Evolutionary conservation across 2,329 filamentous ascomycete species (phyloP).

Genomic region (Sporothrix brasiliensis): DNA sequence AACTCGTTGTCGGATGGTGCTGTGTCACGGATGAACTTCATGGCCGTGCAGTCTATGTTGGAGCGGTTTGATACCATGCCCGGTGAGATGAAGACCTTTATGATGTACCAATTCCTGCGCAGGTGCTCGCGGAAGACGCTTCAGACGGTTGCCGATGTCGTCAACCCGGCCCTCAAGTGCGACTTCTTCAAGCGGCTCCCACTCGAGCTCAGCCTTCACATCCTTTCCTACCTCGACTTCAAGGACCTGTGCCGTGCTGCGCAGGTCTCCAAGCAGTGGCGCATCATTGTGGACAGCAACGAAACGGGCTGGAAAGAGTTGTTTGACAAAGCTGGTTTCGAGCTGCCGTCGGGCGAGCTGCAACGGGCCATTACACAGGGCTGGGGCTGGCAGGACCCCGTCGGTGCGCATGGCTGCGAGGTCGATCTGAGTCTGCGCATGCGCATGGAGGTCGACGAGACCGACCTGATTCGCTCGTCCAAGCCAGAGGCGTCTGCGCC

Average conservation of each 20-base stretch:
- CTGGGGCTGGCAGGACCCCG: constrained; percentile 96
- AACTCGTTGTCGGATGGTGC: constrained; percentile 32
- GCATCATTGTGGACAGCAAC: constrained; percentile 85
- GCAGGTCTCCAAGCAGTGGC: constrained; percentile 93
- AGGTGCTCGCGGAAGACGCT: constrained; percentile 86
- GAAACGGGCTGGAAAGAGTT: constrained; percentile 96
- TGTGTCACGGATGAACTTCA: constrained; percentile 52
- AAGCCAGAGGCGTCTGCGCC: constrained; percentile 46
- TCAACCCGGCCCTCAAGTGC: constrained; percentile 92
- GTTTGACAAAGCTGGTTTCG: constrained; percentile 81
- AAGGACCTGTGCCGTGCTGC: constrained; percentile 86
- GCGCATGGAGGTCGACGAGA: constrained; percentile 57
- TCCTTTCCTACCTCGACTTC: constrained; percentile 83
- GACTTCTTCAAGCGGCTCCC: constrained; percentile 87
- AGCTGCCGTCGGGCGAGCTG: constrained; percentile 77
- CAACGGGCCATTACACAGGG: constrained; percentile 84
- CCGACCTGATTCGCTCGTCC: constrained; percentile 51
- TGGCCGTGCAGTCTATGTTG: constrained; percentile 84
- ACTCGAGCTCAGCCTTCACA: constrained; percentile 81
- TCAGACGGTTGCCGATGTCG: constrained; percentile 83
- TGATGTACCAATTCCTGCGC: constrained; percentile 94
- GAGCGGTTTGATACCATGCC: constrained; percentile 91
- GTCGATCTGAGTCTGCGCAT: constrained; percentile 70
- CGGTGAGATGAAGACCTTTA: constrained; percentile 86
- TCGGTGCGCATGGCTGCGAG: constrained; percentile 74